Conservation (phyloP, 1,284 basidiomycete species). For the Pyrrhoderma lamaoense region DNA sequence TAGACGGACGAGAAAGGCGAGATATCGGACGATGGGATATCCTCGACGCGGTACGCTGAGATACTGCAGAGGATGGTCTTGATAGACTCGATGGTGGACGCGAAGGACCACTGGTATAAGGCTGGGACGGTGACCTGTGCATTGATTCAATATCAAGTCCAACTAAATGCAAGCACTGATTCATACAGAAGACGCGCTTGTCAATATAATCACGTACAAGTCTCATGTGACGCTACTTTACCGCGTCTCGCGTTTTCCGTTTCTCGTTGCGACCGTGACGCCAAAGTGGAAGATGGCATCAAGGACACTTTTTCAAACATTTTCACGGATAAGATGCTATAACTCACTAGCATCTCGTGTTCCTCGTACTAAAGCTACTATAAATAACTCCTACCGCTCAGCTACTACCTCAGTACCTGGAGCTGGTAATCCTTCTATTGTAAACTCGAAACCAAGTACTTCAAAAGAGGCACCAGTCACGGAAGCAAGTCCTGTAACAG, state of each 20-base stretch:
- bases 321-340: neutral
- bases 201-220: too few species aligned
- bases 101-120: slow-evolving; percentile 5
- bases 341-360: slow-evolving; percentile 10
- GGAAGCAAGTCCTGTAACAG: neutral
- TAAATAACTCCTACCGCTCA: slow-evolving; percentile 20
- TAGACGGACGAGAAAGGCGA: slow-evolving; percentile 35
- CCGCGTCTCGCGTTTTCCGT: neutral
- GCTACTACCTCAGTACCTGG: slow-evolving; percentile 24
- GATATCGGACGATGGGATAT: slow-evolving; percentile 46
- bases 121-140: neutral
- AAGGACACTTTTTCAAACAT: neutral
- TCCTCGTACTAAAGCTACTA: slow-evolving; percentile 11
- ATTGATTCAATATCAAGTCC: too few species aligned
- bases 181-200: too few species aligned
- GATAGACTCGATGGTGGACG: slow-evolving; percentile 23
- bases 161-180: too few species aligned
- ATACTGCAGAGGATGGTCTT: slow-evolving; percentile 33
- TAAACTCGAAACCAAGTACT: slow-evolving; percentile 20
- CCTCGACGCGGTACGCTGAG: slow-evolving; percentile 43
- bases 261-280: neutral
- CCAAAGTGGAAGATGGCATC: neutral
- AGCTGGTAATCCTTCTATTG: slow-evolving; percentile 18
- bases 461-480: slow-evolving; percentile 18
- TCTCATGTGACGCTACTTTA: too few species aligned